Evolutionary conservation across 495 filamentous ascomycete genomes (phyloP), one percentile per base, ranked within the genome.

Genomic region (Neurospora africana): DNA sequence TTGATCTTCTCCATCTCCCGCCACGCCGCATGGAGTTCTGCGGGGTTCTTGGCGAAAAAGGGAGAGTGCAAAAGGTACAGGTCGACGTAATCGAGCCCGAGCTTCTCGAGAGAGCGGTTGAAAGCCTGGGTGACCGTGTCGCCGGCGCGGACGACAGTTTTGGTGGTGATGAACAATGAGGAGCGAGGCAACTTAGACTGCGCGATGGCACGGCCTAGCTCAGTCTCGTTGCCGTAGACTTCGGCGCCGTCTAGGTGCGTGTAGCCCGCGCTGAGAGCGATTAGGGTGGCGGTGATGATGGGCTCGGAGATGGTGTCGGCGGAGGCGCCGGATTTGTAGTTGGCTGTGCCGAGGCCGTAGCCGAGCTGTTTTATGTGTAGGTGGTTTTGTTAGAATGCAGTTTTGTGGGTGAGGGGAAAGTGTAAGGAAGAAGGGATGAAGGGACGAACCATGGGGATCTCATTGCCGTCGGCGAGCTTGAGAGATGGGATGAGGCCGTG

Each of bases 11-110:
- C 93, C 87, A 97, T 89, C 39, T 88, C 89, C 65, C 86, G 86
- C 94, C 94, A 97, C 47, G 89, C 87, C 33, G 80, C 72, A 78
- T 93, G 91, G 27, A 93, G 86, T 2, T 91, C 87, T 30, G 81
- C 82, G 11, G 90, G 87, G 2, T 83, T 83, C 11, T 86, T 81
- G 37, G 89, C 89, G 73, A 86, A 91, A 82, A 89, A 95, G 7
- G 93, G 94, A 30, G 82, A 76, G 79, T 96, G 93, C 74, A 97
- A 92, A 5, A 97, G 82, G 78, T 94, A 97, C 81, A 94, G 83
- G 80, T 97, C 93, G 6, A 97, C 91, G 81, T 96, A 93, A 70
- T 91, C 88, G 36, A 95, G 79, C 21, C 89, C 86, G 13, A 97
- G 84, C 75, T 91, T 93, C 77, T 90, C 84, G 74, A 97, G 84